These are phyloP conservation scores for Evansstolkia leycettana DNA, from an alignment of 495 filamentous ascomycete genomes.

Conservation along the genomic window DNA sequence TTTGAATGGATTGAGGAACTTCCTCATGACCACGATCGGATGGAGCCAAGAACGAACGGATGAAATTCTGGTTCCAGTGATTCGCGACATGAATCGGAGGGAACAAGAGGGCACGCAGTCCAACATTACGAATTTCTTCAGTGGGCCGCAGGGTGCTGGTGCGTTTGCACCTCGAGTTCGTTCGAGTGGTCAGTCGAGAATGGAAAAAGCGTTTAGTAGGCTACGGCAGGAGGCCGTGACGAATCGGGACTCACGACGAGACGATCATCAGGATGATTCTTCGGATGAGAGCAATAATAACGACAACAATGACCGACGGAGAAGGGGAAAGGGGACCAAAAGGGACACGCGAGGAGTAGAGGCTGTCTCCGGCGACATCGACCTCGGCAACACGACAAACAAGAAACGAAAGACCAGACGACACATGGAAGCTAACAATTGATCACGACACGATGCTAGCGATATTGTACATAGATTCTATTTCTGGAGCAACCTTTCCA, in stretches of 20 bases:
- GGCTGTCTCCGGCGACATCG: slow-evolving; percentile 1
- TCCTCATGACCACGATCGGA: slow-evolving; percentile 86
- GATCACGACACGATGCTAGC: not conserved
- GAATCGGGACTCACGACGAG: not conserved
- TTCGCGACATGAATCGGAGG: slow-evolving; percentile 83
- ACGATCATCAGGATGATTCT: slow-evolving; percentile 1
- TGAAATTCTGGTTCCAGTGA: slow-evolving; percentile 87
- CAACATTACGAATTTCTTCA: slow-evolving; percentile 89
- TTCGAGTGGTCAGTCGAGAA: slow-evolving; percentile 52
- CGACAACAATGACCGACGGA: not conserved
- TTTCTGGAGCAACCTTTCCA: too few species aligned
- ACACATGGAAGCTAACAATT: not conserved
- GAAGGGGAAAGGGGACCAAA: slow-evolving; percentile 9
- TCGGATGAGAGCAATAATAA: not conserved
- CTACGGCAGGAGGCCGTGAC: slow-evolving; percentile 44
- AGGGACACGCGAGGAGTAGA: slow-evolving; percentile 4
- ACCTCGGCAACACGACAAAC: slow-evolving; percentile 3
- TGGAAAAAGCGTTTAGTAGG: slow-evolving; percentile 68
- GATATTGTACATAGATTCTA: too few species aligned
- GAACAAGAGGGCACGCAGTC: slow-evolving; percentile 82
- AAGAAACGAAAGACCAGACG: slow-evolving; percentile 9
- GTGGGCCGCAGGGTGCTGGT: slow-evolving; percentile 48
- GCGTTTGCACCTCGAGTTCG: slow-evolving; percentile 69
- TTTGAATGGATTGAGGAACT: slow-evolving; percentile 69
- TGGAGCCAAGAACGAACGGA: slow-evolving; percentile 87